Evolutionary conservation across 257 asterid species (phyloP).

Genomic region (Solanum sejunctum): DNA sequence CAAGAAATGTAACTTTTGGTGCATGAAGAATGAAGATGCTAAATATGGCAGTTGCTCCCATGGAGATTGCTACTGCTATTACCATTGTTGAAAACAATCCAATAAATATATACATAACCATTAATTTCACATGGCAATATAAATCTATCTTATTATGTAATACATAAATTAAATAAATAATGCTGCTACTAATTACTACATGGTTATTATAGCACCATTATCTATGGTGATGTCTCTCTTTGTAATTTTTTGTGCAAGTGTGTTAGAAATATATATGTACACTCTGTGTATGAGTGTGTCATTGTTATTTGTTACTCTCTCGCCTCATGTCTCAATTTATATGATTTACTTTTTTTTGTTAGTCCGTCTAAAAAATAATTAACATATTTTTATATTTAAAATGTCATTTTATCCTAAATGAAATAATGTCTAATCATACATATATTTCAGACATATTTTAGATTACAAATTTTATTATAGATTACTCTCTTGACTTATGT

Average conservation of each 20-base stretch:
- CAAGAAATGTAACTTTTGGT: neutral
- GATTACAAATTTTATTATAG: too few species aligned
- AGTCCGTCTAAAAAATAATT: too few species aligned
- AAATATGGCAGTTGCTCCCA: neutral
- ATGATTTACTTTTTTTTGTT: accelerated
- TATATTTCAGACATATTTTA: too few species aligned
- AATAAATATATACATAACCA: neutral
- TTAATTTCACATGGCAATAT: neutral
- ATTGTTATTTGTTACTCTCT: too few species aligned
- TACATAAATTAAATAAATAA: neutral
- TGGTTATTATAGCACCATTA: neutral
- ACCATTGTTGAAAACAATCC: neutral
- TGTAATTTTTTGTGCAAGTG: neutral
- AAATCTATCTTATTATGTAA: neutral
- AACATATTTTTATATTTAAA: too few species aligned
- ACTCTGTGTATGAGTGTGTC: too few species aligned
- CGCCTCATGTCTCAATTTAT: neutral
- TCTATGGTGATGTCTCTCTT: neutral
- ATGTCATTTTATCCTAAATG: too few species aligned
- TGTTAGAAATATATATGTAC: neutral
- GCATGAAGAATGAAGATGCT: neutral
- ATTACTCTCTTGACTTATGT: too few species aligned
- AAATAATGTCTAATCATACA: too few species aligned
- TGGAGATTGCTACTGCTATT: neutral
- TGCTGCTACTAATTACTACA: neutral